Percentiles rank a stretch among this genome's conserved stretches.
phyloP scores from a whole-genome alignment of 495 filamentous ascomycete species.

The Aspergillus conjunctus region DNA sequence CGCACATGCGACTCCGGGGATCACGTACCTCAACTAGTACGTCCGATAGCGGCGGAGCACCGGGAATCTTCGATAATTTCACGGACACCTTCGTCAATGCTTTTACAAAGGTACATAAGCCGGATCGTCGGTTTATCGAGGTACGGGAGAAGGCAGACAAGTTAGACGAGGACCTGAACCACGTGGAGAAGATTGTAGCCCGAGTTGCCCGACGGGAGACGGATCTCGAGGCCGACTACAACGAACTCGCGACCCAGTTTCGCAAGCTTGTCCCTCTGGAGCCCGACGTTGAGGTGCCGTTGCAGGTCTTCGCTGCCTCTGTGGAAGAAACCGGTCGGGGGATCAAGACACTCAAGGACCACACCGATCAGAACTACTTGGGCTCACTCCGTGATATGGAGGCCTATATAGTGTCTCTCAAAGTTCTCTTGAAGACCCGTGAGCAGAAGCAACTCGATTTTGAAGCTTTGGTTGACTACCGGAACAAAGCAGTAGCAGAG shows the following conservation, averaged over 20 bases:
- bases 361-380: conserved; percentile 95
- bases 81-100: conserved; percentile 97
- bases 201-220: conserved; percentile 84
- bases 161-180: conserved; percentile 87
- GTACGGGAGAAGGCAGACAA: conserved; percentile 92
- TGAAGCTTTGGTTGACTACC: conserved; percentile 93
- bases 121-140: conserved; percentile 91
- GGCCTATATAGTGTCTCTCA: conserved; percentile 81
- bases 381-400: conserved; percentile 91
- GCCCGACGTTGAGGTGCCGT: conserved; percentile 76
- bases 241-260: conserved; percentile 89
- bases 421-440: conserved; percentile 84
- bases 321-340: conserved; percentile 81
- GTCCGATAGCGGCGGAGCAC: conserved; percentile 52
- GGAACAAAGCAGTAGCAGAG: conserved; percentile 85
- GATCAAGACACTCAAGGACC: conserved; percentile 75
- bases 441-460: conserved; percentile 99
- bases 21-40: conserved; percentile 57
- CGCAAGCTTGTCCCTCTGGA: conserved; percentile 90
- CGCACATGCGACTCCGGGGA: conserved; percentile 80
- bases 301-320: conserved; percentile 81
- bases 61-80: conserved; percentile 86
- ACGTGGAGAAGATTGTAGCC: conserved; percentile 91
- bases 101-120: conserved; percentile 93
- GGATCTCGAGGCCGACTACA: conserved; percentile 86